Evolutionary conservation across 2,329 filamentous ascomycete genomes (phyloP), one percentile per base, ranked within the genome.

Genomic region (Bertia moriformis): DNA sequence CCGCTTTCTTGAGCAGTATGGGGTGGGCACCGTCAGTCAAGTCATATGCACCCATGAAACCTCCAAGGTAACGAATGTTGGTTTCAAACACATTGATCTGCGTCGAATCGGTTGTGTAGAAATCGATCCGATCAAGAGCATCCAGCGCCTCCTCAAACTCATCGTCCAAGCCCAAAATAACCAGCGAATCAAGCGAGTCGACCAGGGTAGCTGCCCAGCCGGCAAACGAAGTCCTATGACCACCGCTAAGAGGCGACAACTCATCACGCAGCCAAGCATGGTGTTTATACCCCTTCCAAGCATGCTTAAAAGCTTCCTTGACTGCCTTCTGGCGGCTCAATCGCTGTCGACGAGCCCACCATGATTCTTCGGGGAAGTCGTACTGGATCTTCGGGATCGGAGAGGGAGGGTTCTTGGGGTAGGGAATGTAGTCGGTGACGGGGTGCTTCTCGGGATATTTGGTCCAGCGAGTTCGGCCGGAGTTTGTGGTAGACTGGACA

Each of bases 31-130:
- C 48, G 0, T 42, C 51, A 20, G 49, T 57, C 3, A 56, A 24
- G 47, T 61, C 58, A 42, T 52, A 60, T 2, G 58, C 57, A 4
- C 46, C 49, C 10, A 61, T 45, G 40, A 60, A 40, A 1, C 58
- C 58, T 13, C 58, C 57, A 10, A 61, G 44, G 43, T 61, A 56
- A 29, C 57, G 46, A 39, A 61, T 61, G 2, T 55, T 60, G 4
- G 56, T 61, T 44, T 61, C 58, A 39, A 60, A 60, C 13, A 61
- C 47, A 41, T 58, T 59, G 30, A 59, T 46, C 29, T 45, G 10
- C 12, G 10, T 35, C 10, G 10, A 7, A 10, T 12, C 15, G 10
- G 32, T 18, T 7, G 32, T 35, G 15, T 7, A 10, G 15, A 35
- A 35, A 17, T 35, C 32, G 17, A 35, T 35, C 15, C 15, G 7